Evolutionary conservation across 495 filamentous ascomycete genomes (phyloP).

Genomic region (Penicillium riverlandense): DNA sequence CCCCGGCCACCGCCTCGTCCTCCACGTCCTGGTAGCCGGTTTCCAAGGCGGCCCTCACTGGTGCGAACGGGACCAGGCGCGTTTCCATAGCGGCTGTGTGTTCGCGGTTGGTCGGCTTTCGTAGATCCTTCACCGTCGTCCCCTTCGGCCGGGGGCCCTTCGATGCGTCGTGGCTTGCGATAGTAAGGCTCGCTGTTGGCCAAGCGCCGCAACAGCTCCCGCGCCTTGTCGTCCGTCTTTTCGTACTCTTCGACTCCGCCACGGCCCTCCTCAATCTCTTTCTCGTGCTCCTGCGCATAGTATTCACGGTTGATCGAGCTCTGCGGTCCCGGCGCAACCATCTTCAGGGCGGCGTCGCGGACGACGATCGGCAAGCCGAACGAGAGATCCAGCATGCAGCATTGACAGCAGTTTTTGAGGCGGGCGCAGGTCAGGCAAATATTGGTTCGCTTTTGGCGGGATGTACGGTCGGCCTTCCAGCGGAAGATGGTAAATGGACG

Average conservation of each 20-base stretch:
- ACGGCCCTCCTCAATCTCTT: slow-evolving; percentile 84
- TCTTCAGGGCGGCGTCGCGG: slow-evolving; percentile 94
- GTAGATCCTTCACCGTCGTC: slow-evolving; percentile 22
- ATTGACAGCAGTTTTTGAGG: slow-evolving; percentile 96
- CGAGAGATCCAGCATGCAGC: slow-evolving; percentile 94
- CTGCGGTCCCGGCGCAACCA: slow-evolving; percentile 86
- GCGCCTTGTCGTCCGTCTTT: slow-evolving; percentile 92
- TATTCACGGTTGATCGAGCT: slow-evolving; percentile 93
- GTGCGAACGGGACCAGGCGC: slow-evolving; percentile 60
- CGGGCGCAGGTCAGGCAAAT: slow-evolving; percentile 95
- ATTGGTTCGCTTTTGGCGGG: slow-evolving; percentile 78
- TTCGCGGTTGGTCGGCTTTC: slow-evolving; percentile 17
- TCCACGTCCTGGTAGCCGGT: slow-evolving; percentile 32
- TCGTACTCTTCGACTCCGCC: slow-evolving; percentile 79
- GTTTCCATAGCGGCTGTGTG: slow-evolving; percentile 39
- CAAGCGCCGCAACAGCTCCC: slow-evolving; percentile 76
- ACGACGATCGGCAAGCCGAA: slow-evolving; percentile 92
- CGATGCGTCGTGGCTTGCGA: slow-evolving; percentile 67
- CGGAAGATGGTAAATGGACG: slow-evolving; percentile 93
- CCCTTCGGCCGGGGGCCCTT: slow-evolving; percentile 38
- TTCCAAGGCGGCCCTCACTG: slow-evolving; percentile 38
- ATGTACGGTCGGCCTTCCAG: slow-evolving; percentile 86
- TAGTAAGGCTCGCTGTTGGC: slow-evolving; percentile 94
- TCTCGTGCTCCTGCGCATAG: slow-evolving; percentile 95
- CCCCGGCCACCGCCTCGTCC: slow-evolving; percentile 44